phyloP scores from a whole-genome alignment of 768 basidiomycete genomes.

The Fistulinella prunicolor region DNA sequence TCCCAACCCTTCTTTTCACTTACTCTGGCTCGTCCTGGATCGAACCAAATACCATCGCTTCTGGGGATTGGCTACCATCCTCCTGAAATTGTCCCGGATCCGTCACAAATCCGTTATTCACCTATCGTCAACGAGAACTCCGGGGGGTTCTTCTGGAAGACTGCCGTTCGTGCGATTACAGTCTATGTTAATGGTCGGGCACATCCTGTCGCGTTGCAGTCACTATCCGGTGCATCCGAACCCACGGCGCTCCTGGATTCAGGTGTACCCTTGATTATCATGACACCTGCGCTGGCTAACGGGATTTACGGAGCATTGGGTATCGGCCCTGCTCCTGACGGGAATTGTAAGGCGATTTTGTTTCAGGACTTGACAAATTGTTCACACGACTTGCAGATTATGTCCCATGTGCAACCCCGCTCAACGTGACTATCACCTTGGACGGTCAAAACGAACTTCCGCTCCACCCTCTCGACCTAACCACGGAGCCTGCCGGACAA shows the following conservation, averaged over 20 bases:
- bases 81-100: constrained; percentile 46
- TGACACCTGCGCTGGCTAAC: constrained; percentile 60
- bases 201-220: constrained; percentile 41
- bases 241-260: constrained; percentile 74
- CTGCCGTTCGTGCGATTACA: constrained; percentile 52
- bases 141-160: constrained; percentile 64
- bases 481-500: constrained; percentile 43
- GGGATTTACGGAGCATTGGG: constrained; percentile 77
- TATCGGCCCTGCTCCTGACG: constrained; percentile 54
- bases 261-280: constrained; percentile 65
- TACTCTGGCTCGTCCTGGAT: constrained; percentile 66
- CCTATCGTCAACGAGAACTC: constrained; percentile 37
- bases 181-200: constrained; percentile 52
- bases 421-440: constrained; percentile 70
- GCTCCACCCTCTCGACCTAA: constrained; percentile 75
- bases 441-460: constrained; percentile 55
- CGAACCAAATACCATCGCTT: constrained; percentile 49
- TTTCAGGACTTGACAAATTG: not conserved
- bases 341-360: constrained; percentile 51
- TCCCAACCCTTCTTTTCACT: constrained; percentile 64
- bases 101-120: constrained; percentile 49
- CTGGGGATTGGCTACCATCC: constrained; percentile 75
- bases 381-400: constrained; percentile 51
- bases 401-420: constrained; percentile 64
- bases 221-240: constrained; percentile 37